phyloP scores from a whole-genome alignment of 352 stramenopile species.

The Thraustochytrium sp. region DNA sequence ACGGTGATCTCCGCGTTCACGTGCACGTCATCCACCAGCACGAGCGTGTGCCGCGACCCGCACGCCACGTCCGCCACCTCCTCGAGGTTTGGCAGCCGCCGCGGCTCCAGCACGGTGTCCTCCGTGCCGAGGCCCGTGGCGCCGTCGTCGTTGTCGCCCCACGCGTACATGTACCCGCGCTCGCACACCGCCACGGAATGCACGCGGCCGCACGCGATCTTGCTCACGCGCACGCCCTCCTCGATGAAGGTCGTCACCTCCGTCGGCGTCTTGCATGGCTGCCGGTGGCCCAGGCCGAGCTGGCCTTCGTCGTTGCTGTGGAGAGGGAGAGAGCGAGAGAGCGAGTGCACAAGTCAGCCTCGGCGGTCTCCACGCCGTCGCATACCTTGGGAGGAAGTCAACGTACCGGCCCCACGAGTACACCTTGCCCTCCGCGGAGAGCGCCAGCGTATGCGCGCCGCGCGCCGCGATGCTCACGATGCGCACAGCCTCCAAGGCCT shows the following conservation, averaged over 20 bases:
- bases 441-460: constrained; percentile 67
- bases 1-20: constrained; percentile 9
- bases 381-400: too few species aligned
- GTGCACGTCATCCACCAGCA: constrained; percentile 62
- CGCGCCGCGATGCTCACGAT: constrained; percentile 60
- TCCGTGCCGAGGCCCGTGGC: constrained; percentile 59
- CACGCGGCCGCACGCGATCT: constrained; percentile 80
- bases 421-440: constrained; percentile 62
- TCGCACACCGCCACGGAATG: constrained; percentile 76
- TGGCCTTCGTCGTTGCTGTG: constrained; percentile 65
- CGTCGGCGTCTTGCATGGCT: constrained; percentile 43
- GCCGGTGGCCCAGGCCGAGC: constrained; percentile 58
- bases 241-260: not conserved
- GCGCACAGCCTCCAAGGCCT: constrained; percentile 46
- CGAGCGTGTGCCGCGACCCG: constrained; percentile 57
- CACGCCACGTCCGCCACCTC: constrained; percentile 61
- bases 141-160: constrained; percentile 85
- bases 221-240: constrained; percentile 50
- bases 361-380: too few species aligned
- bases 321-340: too few species aligned
- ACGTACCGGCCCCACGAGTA: constrained; percentile 67
- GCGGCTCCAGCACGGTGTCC: constrained; percentile 56
- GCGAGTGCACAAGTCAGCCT: too few species aligned
- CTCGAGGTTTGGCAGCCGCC: constrained; percentile 55
- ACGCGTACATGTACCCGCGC: constrained; percentile 82